Evolutionary conservation across 805 yeast genomes (phyloP).

Genomic region (Kodamaea lidongshanica): DNA sequence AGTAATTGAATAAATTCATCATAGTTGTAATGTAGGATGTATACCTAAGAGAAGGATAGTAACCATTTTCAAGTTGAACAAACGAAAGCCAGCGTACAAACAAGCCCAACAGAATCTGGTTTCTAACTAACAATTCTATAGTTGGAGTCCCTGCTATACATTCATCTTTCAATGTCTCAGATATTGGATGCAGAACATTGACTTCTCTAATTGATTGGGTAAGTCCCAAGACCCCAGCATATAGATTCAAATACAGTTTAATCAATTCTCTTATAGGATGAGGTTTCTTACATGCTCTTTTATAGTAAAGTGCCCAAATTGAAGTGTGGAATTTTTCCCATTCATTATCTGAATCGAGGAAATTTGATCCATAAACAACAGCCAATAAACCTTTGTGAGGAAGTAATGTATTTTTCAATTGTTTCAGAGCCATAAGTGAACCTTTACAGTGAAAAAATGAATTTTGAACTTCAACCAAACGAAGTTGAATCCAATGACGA

Average conservation of each 20-base stretch:
- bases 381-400: constrained; percentile 18
- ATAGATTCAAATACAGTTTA: constrained; percentile 14
- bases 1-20: constrained; percentile 20
- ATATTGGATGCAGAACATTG: constrained; percentile 1
- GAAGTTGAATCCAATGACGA: constrained; percentile 23
- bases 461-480: constrained; percentile 21
- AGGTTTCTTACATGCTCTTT: constrained; percentile 9
- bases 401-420: constrained; percentile 19
- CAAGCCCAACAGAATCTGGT: constrained; percentile 13
- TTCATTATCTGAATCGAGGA: constrained; percentile 7
- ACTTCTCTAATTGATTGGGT: constrained; percentile 8
- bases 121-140: constrained; percentile 8
- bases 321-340: constrained; percentile 8
- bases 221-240: constrained; percentile 10
- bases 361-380: constrained; percentile 13
- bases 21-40: constrained; percentile 22
- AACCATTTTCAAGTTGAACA: constrained; percentile 19
- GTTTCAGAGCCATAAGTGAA: constrained; percentile 19
- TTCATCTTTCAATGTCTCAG: constrained; percentile 1
- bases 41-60: constrained; percentile 26
- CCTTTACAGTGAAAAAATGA: constrained; percentile 26
- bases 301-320: constrained; percentile 19
- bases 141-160: constrained; percentile 4
- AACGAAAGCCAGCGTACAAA: constrained; percentile 24
- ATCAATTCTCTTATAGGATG: constrained; percentile 12